phyloP scores from a whole-genome alignment of 2,329 filamentous ascomycete genomes.

The Alternaria tenuissima region DNA sequence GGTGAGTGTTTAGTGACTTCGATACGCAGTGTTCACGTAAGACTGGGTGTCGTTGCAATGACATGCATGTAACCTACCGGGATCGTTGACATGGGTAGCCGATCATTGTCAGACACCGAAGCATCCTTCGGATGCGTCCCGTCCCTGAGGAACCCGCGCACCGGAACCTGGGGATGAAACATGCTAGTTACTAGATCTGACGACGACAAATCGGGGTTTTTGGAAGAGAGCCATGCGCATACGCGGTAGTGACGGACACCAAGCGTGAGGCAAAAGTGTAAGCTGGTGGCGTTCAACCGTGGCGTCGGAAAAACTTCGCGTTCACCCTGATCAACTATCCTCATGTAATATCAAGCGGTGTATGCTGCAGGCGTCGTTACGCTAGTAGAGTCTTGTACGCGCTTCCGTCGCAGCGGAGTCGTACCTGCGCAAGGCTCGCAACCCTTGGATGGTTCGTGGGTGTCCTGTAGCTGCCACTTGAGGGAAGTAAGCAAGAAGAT shows the following conservation, averaged over 20 bases:
- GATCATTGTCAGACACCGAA: constrained; percentile 14
- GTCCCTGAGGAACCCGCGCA: constrained; percentile 12
- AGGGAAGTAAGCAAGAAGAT: background rate
- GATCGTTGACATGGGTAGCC: constrained; percentile 23
- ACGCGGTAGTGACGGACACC: background rate
- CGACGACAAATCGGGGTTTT: constrained; percentile 2
- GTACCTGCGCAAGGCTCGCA: constrained; percentile 7
- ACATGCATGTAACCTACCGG: constrained; percentile 14
- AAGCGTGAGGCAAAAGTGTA: constrained; percentile 2
- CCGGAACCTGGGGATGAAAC: constrained; percentile 13
- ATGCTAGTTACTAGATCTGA: constrained; percentile 1
- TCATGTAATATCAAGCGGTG: background rate
- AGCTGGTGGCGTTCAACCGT: constrained; percentile 6
- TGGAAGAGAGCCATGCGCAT: background rate
- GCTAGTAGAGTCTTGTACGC: constrained; percentile 1
- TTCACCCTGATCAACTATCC: constrained; percentile 2
- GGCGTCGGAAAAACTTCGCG: background rate
- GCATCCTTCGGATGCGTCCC: constrained; percentile 16
- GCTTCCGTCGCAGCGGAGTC: constrained; percentile 1
- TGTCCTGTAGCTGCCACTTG: background rate
- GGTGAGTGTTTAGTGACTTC: background rate
- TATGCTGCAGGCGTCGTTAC: constrained; percentile 2
- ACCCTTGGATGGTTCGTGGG: background rate
- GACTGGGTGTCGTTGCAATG: constrained; percentile 14
- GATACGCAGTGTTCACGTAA: background rate